These are phyloP conservation scores for Moesziomyces antarcticus DNA, from an alignment of 1,284 basidiomycete genomes.

Conservation along the genomic window DNA sequence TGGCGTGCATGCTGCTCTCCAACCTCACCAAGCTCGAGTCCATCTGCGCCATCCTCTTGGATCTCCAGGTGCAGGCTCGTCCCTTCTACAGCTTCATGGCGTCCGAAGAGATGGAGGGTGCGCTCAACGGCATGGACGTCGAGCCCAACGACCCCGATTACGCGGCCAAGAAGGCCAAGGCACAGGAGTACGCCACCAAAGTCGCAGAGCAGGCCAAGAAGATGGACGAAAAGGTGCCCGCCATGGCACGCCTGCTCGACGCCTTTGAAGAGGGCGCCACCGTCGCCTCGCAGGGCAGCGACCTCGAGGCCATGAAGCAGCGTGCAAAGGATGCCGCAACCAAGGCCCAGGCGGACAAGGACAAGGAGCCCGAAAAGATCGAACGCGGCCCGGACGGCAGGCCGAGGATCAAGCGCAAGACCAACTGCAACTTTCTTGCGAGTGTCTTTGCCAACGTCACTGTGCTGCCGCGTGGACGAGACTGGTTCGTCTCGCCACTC, in stretches of 20 bases:
- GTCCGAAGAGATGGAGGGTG: slow-evolving; percentile 52
- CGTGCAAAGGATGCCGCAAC: slow-evolving; percentile 51
- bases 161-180: slow-evolving; percentile 51
- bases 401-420: slow-evolving; percentile 60
- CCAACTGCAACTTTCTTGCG: slow-evolving; percentile 66
- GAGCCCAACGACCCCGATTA: slow-evolving; percentile 60
- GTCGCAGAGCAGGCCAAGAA: slow-evolving; percentile 49
- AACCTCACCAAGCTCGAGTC: slow-evolving; percentile 86
- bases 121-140: slow-evolving; percentile 60
- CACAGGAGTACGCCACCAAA: slow-evolving; percentile 48
- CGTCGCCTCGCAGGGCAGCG: slow-evolving; percentile 49
- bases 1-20: slow-evolving; percentile 94
- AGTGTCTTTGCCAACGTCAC: slow-evolving; percentile 67
- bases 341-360: slow-evolving; percentile 27
- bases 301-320: slow-evolving; percentile 61
- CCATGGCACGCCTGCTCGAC: slow-evolving; percentile 60
- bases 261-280: slow-evolving; percentile 67
- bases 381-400: slow-evolving; percentile 51
- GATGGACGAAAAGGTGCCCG: slow-evolving; percentile 58
- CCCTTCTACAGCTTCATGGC: slow-evolving; percentile 64
- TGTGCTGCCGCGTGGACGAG: slow-evolving; percentile 59
- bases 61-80: slow-evolving; percentile 70
- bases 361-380: slow-evolving; percentile 35
- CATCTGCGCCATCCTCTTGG: slow-evolving; percentile 77
- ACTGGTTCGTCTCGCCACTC: slow-evolving; percentile 62